Conservation (phyloP, 345 rosid species). For the Zanthoxylum bungeanum region DNA sequence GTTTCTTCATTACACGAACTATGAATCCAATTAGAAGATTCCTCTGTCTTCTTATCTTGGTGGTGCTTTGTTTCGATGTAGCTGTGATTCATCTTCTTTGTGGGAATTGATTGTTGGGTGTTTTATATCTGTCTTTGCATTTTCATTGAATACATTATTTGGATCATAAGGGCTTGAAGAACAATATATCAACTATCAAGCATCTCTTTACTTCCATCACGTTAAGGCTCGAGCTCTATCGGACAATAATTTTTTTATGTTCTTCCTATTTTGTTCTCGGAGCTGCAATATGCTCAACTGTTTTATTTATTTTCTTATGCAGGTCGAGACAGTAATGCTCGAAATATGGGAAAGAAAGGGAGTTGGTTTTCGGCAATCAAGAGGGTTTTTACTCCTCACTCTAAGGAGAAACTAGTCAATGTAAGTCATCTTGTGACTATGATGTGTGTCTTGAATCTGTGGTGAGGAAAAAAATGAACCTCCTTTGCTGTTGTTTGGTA, state of each 20-base stretch:
- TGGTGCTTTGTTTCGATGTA: constrained; percentile 1
- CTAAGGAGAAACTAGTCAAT: constrained; percentile 67
- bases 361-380: constrained; percentile 96
- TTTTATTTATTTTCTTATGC: constrained; percentile 19
- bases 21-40: constrained; percentile 17
- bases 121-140: not conserved
- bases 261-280: no score
- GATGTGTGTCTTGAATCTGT: not conserved
- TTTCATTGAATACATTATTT: not conserved
- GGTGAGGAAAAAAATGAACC: not conserved
- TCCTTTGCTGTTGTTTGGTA: not conserved
- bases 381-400: constrained; percentile 62
- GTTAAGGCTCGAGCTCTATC: not conserved
- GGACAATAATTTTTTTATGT: no score
- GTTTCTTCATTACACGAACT: constrained; percentile 2
- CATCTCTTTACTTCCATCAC: not conserved
- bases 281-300: constrained; percentile 19
- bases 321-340: constrained; percentile 58
- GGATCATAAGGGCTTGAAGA: constrained; percentile 5
- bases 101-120: not conserved
- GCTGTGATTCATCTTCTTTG: not conserved
- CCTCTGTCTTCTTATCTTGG: constrained; percentile 4
- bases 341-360: constrained; percentile 88
- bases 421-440: constrained; percentile 39
- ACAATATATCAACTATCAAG: no score